Evolutionary conservation across 257 asterid species (phyloP), one percentile per base, ranked within the genome.

Genomic region (Solanum lycopersicoides): DNA sequence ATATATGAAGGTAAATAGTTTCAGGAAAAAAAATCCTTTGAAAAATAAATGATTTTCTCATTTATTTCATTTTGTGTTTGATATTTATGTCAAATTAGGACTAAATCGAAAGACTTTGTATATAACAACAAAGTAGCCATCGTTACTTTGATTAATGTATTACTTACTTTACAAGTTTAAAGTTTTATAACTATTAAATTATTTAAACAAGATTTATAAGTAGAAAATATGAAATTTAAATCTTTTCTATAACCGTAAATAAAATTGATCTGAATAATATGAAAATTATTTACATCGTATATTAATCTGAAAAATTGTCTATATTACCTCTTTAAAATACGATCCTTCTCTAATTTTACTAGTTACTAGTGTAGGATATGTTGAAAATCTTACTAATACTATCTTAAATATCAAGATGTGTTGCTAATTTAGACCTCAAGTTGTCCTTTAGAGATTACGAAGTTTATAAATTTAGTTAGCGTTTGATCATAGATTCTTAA

Each of bases 1-100:
- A 14, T 47, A 47, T 47, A 47, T 47, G 20, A 47, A 47, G 8
- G 59, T 47, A 14, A 47, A 47, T 7, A 47, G 14, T 47, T 14
- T 47, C 16, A 45, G 7, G 0, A 47, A 50, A 50, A 2, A 0
- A 0, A 14, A 14, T 5, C 21, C 5, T 5, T 5, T 6, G 3
- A 13, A 50, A 47, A 50, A 15, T 50, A 50, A 50, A 21, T 8
- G 8, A 50, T 50, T 50, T 50, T 50, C 59, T 15, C 21, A 50
- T 50, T 50, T 50, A 50, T 50, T 50, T 50, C 1, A 0, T 50
- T 50, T 15, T 2, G 59, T 15, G 59, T 50, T 50, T 50, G 59
- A 50, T n/a, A n/a, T n/a, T n/a, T n/a, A n/a, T 59, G 25, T 59
- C 25, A 59, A 59, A 5, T 20, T 59, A 20, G 23, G 66, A 59